Percentiles rank a stretch among this genome's conserved stretches.
phyloP scores from a whole-genome alignment of 352 stramenopile species.

The Globisporangium alternatum region DNA sequence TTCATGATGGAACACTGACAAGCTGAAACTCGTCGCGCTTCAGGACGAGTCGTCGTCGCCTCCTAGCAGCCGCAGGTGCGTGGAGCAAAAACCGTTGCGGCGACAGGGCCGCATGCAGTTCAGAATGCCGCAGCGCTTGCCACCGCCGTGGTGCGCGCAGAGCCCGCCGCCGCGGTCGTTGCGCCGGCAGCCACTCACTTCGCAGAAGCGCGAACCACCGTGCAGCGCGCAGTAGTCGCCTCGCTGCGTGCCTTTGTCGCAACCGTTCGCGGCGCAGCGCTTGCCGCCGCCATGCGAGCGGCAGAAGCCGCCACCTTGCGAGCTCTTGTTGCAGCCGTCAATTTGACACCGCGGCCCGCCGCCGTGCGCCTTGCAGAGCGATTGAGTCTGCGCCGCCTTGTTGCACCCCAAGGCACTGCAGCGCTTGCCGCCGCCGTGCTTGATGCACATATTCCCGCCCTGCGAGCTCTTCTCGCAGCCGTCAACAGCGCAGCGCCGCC shows the following conservation, averaged over 20 bases:
- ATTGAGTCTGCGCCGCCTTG: conserved; percentile 78
- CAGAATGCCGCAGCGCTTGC: conserved; percentile 67
- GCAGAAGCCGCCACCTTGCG: conserved; percentile 75
- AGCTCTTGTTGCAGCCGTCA: conserved; percentile 57
- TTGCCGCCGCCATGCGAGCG: conserved; percentile 83
- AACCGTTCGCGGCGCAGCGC: conserved; percentile 74
- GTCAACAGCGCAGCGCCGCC: conserved; percentile 29
- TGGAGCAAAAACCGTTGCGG: conserved; percentile 76
- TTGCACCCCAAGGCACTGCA: conserved; percentile 69
- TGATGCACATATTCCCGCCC: conserved; percentile 79
- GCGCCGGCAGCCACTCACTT: conserved; percentile 70
- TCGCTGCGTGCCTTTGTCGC: conserved; percentile 81
- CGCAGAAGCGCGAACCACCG: conserved; percentile 78
- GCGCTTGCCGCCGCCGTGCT: conserved; percentile 76
- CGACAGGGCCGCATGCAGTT: conserved; percentile 71
- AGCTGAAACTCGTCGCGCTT: no score
- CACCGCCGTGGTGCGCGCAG: conserved; percentile 72
- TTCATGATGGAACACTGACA: no score
- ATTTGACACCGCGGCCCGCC: conserved; percentile 74
- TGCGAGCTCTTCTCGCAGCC: conserved; percentile 79
- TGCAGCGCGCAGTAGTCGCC: conserved; percentile 83
- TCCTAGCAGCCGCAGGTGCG: conserved; percentile 38
- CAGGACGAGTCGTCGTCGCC: neutral
- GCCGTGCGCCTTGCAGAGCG: conserved; percentile 82
- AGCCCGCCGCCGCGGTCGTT: conserved; percentile 80